These are phyloP conservation scores for Aureobasidium mangrovei DNA, from an alignment of 2,329 filamentous ascomycete species.

Conservation along the genomic window DNA sequence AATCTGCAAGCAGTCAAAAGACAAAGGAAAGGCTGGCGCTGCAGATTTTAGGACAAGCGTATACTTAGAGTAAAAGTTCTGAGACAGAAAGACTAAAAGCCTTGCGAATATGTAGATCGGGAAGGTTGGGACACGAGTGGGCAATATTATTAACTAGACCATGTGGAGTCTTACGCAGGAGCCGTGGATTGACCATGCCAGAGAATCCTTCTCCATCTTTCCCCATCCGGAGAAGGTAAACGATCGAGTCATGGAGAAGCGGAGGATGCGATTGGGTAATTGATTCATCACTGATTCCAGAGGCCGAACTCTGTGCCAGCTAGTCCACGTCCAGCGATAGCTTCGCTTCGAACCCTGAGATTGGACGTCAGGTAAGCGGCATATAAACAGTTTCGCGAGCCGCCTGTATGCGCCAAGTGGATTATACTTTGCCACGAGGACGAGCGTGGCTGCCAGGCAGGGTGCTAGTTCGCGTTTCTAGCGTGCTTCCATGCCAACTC, in stretches of 20 bases:
- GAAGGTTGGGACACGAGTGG: not conserved
- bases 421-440: slow-evolving; percentile 9
- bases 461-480: not conserved
- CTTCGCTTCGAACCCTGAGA: not conserved
- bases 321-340: slow-evolving; percentile 2
- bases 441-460: not conserved
- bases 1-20: too few relatives aligned
- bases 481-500: slow-evolving; percentile 5
- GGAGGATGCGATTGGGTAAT: slow-evolving; percentile 2
- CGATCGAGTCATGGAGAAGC: not conserved
- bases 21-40: slow-evolving; percentile 4
- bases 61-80: not conserved
- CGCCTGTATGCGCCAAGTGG: not conserved
- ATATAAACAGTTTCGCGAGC: not conserved
- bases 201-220: not conserved
- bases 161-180: slow-evolving; percentile 1
- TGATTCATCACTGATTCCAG: not conserved
- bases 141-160: slow-evolving; percentile 6
- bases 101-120: not conserved
- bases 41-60: not conserved
- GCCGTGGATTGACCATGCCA: not conserved
- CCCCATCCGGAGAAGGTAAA: slow-evolving; percentile 7
- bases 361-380: not conserved
- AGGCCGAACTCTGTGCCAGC: not conserved
- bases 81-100: not conserved